A percentile compares a stretch with the other conserved stretches of the same genome.
Conservation (phyloP, 1,139 yeast species). For the Meyerozyma guilliermondii region DNA sequence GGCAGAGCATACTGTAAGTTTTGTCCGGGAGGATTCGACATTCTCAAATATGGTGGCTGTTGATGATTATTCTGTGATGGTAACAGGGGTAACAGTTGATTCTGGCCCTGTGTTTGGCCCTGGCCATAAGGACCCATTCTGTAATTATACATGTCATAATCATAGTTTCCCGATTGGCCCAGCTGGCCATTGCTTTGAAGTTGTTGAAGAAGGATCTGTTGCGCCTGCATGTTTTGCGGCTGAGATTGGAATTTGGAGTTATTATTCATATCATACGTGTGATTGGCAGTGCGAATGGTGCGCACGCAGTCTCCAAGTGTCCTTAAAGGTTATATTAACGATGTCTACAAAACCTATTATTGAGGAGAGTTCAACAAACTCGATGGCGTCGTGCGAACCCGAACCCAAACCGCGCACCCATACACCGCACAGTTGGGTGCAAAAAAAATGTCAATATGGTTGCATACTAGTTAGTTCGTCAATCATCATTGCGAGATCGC, state of each 20-base stretch:
- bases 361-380: conserved; percentile 1
- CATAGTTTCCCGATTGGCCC: conserved; percentile 9
- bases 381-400: conserved; percentile 1
- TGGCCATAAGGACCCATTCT: conserved; percentile 25
- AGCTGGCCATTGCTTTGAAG: conserved; percentile 29
- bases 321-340: not conserved
- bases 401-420: not conserved
- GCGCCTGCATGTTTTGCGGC: conserved; percentile 30
- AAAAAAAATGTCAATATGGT: not conserved
- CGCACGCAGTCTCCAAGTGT: not conserved
- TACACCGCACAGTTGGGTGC: not conserved
- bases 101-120: conserved; percentile 21
- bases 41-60: conserved; percentile 17
- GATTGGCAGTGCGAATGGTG: not conserved
- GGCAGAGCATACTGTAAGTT: conserved; percentile 4
- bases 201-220: conserved; percentile 42
- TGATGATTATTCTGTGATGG: conserved; percentile 25
- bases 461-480: not conserved
- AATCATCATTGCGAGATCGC: conserved; percentile 18
- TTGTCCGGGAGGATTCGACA: conserved; percentile 7
- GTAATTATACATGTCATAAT: conserved; percentile 25
- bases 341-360: not conserved
- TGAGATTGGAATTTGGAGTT: conserved; percentile 9
- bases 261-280: conserved; percentile 6
- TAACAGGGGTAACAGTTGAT: conserved; percentile 24